Percentiles rank a stretch among this genome's conserved stretches.
These are phyloP conservation scores for Botrytis sinoallii DNA, from an alignment of 2,329 filamentous ascomycete genomes.

Conservation along the genomic window DNA sequence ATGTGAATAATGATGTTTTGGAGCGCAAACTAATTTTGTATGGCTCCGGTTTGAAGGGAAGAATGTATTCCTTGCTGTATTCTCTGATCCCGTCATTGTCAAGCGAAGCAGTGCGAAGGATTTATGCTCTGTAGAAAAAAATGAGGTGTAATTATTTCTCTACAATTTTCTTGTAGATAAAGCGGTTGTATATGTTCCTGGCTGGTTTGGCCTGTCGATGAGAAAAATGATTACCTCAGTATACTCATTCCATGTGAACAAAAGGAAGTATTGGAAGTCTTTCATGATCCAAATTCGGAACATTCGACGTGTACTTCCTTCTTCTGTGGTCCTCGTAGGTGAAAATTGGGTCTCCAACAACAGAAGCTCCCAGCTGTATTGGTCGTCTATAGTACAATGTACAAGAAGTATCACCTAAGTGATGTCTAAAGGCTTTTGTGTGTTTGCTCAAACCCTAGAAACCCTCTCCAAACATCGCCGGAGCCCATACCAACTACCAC, in stretches of 20 bases:
- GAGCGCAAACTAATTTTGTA: background rate
- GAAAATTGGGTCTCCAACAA: conserved; percentile 19
- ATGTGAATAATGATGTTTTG: background rate
- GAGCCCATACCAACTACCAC: conserved; percentile 24
- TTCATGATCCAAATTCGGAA: background rate
- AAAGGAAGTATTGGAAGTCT: background rate
- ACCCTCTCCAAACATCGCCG: conserved; percentile 29
- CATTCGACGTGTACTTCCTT: background rate
- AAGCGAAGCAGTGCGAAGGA: background rate
- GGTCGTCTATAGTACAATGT: conserved; percentile 40
- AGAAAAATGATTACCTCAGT: background rate
- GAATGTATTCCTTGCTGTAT: background rate
- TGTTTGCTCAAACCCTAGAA: conserved; percentile 21
- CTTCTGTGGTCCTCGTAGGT: conserved; percentile 11
- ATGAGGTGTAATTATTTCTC: background rate
- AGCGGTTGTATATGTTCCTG: background rate
- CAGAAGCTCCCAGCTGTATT: conserved; percentile 26
- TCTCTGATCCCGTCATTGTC: background rate
- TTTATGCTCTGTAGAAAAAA: background rate
- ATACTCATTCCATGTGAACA: conserved; percentile 1
- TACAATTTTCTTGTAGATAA: background rate
- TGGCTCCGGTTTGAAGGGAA: background rate
- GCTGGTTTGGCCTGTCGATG: background rate
- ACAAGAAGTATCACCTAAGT: conserved; percentile 38
- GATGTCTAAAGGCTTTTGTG: conserved; percentile 38